These are phyloP conservation scores for Lactarius hengduanensis DNA, from an alignment of 768 basidiomycete species.

Conservation along the genomic window DNA sequence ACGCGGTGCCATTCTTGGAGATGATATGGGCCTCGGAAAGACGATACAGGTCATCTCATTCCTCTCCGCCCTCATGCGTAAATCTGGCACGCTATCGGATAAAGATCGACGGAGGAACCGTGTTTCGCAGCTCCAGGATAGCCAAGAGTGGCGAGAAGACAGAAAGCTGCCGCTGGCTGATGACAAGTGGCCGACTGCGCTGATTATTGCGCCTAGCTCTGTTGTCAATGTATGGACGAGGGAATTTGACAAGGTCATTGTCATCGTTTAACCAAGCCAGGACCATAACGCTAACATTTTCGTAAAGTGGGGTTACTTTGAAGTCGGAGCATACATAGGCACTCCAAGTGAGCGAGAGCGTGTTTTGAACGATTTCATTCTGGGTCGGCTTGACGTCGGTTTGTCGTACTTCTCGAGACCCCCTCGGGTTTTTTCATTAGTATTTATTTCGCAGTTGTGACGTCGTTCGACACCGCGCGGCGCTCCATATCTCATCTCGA, in stretches of 20 bases:
- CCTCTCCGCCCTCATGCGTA: conserved; percentile 89
- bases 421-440: neutral
- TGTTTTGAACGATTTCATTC: conserved; percentile 67
- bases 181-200: conserved; percentile 77
- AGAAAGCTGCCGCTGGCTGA: conserved; percentile 64
- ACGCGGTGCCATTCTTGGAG: conserved; percentile 82
- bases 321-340: conserved; percentile 72
- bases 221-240: conserved; percentile 88
- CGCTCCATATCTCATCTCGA: conserved; percentile 68
- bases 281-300: conserved; percentile 2
- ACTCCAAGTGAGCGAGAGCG: conserved; percentile 49
- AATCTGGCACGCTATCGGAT: conserved; percentile 65
- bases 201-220: conserved; percentile 84
- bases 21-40: conserved; percentile 97
- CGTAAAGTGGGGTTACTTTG: conserved; percentile 89
- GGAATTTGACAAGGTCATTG: conserved; percentile 75
- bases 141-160: conserved; percentile 48
- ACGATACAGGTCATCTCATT: conserved; percentile 93
- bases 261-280: neutral
- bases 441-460: conserved; percentile 56
- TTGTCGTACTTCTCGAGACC: conserved; percentile 33
- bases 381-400: conserved; percentile 86
- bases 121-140: conserved; percentile 66
- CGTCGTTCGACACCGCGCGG: conserved; percentile 73
- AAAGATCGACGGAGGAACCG: conserved; percentile 61